A percentile compares a stretch with the other conserved stretches of the same genome.
Evolutionary conservation across 1,139 yeast species (phyloP).

Genomic region (Lipomyces yarrowii): DNA sequence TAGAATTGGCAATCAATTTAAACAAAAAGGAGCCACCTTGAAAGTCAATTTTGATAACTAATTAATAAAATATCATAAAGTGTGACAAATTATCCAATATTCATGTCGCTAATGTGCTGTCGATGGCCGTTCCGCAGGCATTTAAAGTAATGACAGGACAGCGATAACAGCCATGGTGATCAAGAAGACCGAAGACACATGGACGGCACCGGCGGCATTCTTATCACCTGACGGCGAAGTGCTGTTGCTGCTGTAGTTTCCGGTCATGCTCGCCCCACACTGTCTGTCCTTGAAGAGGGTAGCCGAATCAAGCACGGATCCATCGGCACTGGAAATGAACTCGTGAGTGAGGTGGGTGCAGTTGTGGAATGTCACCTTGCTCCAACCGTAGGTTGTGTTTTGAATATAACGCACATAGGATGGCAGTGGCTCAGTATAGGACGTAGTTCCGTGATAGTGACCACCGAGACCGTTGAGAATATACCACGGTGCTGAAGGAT

Average conservation of each 20-base stretch:
- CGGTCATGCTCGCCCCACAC: constrained; percentile 9
- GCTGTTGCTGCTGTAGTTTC: not conserved
- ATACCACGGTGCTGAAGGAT: constrained; percentile 41
- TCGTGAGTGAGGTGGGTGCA: constrained; percentile 50
- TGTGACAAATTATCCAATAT: too few relatives aligned
- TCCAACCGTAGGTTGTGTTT: constrained; percentile 40
- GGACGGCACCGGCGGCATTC: not conserved
- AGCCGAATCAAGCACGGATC: constrained; percentile 44
- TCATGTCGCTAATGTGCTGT: too few relatives aligned
- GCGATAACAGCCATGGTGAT: not conserved
- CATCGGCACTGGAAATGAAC: constrained; percentile 46
- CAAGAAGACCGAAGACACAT: not conserved
- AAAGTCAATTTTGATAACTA: too few relatives aligned
- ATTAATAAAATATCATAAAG: too few relatives aligned
- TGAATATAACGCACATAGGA: constrained; percentile 32
- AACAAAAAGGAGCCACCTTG: too few relatives aligned
- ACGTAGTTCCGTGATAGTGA: constrained; percentile 40
- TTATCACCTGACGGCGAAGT: not conserved
- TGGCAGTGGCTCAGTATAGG: constrained; percentile 26
- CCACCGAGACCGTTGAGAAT: constrained; percentile 41
- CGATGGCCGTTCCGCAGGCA: not conserved
- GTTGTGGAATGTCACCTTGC: constrained; percentile 54
- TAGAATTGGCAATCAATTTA: too few relatives aligned
- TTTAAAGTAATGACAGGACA: not conserved
- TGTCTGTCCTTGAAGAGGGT: constrained; percentile 36